Conservation (phyloP, 1,284 basidiomycete genomes). For the Trametes pubescens region DNA sequence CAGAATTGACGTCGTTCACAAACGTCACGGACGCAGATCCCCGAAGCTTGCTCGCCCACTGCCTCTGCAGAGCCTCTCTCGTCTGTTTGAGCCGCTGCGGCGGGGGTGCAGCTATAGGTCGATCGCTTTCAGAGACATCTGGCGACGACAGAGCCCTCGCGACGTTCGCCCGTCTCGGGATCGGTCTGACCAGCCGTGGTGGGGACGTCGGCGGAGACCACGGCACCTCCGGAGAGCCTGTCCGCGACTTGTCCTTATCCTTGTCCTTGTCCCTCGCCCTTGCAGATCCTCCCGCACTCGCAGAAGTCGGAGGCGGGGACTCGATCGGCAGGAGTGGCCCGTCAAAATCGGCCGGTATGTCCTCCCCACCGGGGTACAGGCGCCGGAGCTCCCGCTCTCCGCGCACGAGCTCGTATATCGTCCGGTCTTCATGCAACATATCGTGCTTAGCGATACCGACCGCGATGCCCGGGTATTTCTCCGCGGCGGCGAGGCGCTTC, state of each 20-base stretch:
- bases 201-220: not conserved
- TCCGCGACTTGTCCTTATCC: not conserved
- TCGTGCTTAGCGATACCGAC: constrained; percentile 30
- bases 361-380: constrained; percentile 12
- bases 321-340: constrained; percentile 8
- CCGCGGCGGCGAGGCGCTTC: constrained; percentile 32
- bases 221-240: constrained; percentile 1
- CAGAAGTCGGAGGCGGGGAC: not conserved
- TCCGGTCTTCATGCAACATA: constrained; percentile 33
- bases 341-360: constrained; percentile 19
- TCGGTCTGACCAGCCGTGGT: constrained; percentile 10
- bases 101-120: not conserved
- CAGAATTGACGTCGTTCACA: constrained; percentile 55
- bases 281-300: not conserved
- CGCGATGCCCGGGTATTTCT: constrained; percentile 36
- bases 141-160: constrained; percentile 1
- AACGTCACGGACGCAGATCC: constrained; percentile 56
- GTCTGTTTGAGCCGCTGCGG: not conserved
- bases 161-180: constrained; percentile 14
- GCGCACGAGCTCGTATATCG: constrained; percentile 43
- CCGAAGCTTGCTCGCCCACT: constrained; percentile 17
- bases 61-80: constrained; percentile 12
- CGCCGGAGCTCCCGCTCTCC: constrained; percentile 42
- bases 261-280: not conserved
- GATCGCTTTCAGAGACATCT: constrained; percentile 8